phyloP scores from a whole-genome alignment of 208 protist species.

The Tetramitus jugosus region DNA sequence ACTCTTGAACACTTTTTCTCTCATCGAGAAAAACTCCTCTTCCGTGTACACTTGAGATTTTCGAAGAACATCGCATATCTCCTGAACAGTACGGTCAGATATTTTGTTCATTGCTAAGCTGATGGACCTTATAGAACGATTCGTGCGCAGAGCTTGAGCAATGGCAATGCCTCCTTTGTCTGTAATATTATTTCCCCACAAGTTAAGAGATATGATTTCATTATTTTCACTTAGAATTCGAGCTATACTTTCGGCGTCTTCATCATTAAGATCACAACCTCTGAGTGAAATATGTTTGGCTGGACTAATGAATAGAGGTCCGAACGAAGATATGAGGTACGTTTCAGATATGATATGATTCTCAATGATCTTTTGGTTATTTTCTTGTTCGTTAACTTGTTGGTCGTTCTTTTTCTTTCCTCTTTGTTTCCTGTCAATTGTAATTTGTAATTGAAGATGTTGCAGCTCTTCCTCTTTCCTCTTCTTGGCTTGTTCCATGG shows the following conservation, averaged over 20 bases:
- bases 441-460: not conserved
- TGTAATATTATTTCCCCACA: constrained; percentile 3
- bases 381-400: not conserved
- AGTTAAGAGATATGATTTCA: constrained; percentile 5
- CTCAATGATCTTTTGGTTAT: not conserved
- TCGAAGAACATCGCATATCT: not conserved
- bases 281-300: not conserved
- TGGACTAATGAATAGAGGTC: not conserved
- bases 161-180: not conserved
- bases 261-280: not conserved
- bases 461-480: too few species aligned
- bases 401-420: not conserved
- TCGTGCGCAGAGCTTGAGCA: not conserved
- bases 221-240: not conserved
- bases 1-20: not conserved
- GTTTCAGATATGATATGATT: not conserved
- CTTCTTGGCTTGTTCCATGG: too few species aligned
- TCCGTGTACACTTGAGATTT: not conserved
- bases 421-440: not conserved
- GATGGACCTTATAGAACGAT: not conserved
- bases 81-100: not conserved
- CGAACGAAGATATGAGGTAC: not conserved
- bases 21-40: not conserved
- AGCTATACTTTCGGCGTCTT: not conserved
- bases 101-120: constrained; percentile 16